These are phyloP conservation scores for Aspergillus ustus DNA, from an alignment of 2,329 filamentous ascomycete species.

Conservation along the genomic window DNA sequence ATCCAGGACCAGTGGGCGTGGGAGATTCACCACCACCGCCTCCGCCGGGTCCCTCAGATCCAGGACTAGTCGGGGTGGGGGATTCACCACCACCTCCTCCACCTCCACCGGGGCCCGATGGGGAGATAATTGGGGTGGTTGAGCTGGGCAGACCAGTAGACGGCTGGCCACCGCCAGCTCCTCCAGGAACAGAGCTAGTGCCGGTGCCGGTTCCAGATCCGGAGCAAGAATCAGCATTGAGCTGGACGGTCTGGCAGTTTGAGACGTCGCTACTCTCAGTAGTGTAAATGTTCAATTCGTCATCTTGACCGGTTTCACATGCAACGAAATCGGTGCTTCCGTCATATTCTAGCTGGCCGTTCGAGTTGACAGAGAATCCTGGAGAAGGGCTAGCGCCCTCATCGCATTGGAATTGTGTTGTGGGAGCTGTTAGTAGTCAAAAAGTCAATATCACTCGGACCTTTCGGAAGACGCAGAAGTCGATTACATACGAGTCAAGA, in stretches of 20 bases:
- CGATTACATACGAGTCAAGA: slow-evolving; percentile 60
- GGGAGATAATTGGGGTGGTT: slow-evolving; percentile 15
- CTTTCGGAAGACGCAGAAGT: not conserved
- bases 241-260: slow-evolving; percentile 37
- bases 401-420: slow-evolving; percentile 67
- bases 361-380: slow-evolving; percentile 61
- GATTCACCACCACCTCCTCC: slow-evolving; percentile 7
- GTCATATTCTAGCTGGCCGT: slow-evolving; percentile 59
- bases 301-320: slow-evolving; percentile 58
- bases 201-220: slow-evolving; percentile 26
- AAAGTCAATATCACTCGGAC: slow-evolving; percentile 18
- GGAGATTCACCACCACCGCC: not conserved
- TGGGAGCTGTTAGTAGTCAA: slow-evolving; percentile 49
- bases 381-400: slow-evolving; percentile 53
- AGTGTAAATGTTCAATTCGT: slow-evolving; percentile 50
- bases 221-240: slow-evolving; percentile 45
- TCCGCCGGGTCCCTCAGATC: not conserved
- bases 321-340: slow-evolving; percentile 61
- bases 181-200: slow-evolving; percentile 18
- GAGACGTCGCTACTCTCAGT: slow-evolving; percentile 37
- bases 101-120: slow-evolving; percentile 11
- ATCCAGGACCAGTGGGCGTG: not conserved
- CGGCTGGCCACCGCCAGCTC: not conserved
- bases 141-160: slow-evolving; percentile 13
- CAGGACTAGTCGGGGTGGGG: not conserved